Percentiles rank a stretch among this genome's conserved stretches.
These are phyloP conservation scores for Eucalyptus cloeziana DNA, from an alignment of 345 rosid genomes.

Conservation along the genomic window DNA sequence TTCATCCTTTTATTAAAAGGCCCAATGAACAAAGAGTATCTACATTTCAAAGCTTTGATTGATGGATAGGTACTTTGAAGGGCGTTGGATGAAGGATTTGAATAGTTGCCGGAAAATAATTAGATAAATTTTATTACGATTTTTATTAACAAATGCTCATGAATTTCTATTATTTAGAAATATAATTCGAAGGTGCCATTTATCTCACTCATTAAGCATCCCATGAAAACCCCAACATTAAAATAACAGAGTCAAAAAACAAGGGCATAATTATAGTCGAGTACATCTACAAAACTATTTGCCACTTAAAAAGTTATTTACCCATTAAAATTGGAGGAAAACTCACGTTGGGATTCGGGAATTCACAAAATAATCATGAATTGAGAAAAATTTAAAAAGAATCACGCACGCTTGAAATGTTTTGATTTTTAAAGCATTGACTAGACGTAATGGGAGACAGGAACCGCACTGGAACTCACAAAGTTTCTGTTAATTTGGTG, in stretches of 20 bases:
- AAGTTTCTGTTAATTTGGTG: background rate
- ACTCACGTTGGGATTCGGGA: background rate
- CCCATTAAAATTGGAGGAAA: background rate
- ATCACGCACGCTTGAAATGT: background rate
- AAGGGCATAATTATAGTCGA: background rate
- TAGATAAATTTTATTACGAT: fast-evolving
- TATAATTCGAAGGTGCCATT: background rate
- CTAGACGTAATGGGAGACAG: background rate
- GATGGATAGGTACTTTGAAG: background rate
- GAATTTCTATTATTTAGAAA: background rate
- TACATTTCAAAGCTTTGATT: too few relatives aligned
- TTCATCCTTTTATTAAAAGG: background rate
- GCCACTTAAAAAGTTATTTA: background rate
- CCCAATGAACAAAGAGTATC: too few relatives aligned
- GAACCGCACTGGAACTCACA: background rate
- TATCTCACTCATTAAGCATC: background rate
- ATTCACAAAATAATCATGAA: background rate
- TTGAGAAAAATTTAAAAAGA: background rate
- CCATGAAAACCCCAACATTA: background rate
- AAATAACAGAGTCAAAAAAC: background rate
- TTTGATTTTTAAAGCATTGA: background rate
- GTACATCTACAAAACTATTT: background rate
- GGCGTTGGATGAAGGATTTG: background rate
- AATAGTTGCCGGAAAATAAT: background rate
- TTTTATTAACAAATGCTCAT: background rate